Conservation (phyloP, 2,329 filamentous ascomycete genomes). For the Epichloe gansuensis region DNA sequence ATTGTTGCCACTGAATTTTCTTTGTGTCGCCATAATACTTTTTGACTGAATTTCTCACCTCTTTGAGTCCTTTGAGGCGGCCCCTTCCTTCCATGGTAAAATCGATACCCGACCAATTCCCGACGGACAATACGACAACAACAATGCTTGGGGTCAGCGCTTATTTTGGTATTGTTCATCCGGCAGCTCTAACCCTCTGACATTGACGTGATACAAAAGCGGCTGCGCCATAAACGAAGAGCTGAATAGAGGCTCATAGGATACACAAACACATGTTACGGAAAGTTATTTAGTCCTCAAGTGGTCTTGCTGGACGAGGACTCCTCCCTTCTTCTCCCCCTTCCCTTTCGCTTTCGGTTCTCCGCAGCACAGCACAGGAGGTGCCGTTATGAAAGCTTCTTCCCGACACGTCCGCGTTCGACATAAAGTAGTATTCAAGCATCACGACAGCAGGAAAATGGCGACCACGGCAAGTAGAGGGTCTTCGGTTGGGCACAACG, state of each 20-base stretch:
- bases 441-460: slow-evolving; percentile 4
- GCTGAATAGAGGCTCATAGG: neutral
- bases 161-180: slow-evolving; percentile 3
- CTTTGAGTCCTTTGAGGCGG: neutral
- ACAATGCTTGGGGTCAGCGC: slow-evolving; percentile 4
- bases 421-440: slow-evolving; percentile 6
- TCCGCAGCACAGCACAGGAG: neutral
- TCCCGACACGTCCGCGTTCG: slow-evolving; percentile 4
- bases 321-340: neutral
- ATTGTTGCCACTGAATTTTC: too few species aligned
- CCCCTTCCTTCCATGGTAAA: neutral
- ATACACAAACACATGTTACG: neutral
- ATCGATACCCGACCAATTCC: slow-evolving; percentile 12
- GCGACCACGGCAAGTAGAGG: slow-evolving; percentile 3
- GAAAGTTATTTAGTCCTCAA: slow-evolving; percentile 1
- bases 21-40: too few species aligned
- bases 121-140: slow-evolving; percentile 7
- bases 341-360: neutral
- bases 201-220: slow-evolving; percentile 1
- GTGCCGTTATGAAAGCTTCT: slow-evolving; percentile 5
- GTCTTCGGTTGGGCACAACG: neutral
- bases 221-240: neutral
- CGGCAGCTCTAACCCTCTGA: neutral
- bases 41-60: too few species aligned
- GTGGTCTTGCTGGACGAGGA: neutral